These are phyloP conservation scores for Aspergillus versicolor DNA, from an alignment of 2,329 filamentous ascomycete species.

Conservation along the genomic window DNA sequence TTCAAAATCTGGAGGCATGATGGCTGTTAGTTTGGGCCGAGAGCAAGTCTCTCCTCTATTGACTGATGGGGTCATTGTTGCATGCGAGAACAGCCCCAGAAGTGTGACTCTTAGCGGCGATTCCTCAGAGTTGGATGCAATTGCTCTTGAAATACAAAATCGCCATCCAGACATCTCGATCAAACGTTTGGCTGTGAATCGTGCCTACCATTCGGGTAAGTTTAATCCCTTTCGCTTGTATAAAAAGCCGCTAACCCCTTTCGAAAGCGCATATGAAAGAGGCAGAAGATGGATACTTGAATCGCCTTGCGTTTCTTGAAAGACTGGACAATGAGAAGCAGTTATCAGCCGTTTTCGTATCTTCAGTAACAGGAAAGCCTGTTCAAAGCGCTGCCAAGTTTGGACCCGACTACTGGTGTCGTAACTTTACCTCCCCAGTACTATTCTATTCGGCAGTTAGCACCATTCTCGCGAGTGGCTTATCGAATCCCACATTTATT, in stretches of 20 bases:
- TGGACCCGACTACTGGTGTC: conserved; percentile 20
- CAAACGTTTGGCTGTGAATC: not conserved
- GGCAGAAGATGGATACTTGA: not conserved
- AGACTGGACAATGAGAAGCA: not conserved
- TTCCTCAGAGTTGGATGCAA: not conserved
- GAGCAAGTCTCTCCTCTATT: not conserved
- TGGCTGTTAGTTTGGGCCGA: not conserved
- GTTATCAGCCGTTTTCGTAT: conserved; percentile 13
- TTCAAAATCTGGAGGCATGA: not conserved
- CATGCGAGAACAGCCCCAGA: conserved; percentile 2
- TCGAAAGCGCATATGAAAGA: not conserved
- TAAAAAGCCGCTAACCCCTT: not conserved
- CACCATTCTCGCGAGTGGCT: conserved; percentile 3
- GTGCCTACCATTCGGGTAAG: conserved; percentile 5
- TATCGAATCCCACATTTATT: conserved; percentile 21
- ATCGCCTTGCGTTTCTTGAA: not conserved
- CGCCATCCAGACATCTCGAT: not conserved
- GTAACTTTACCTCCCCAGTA: conserved; percentile 22
- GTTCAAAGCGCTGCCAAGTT: not conserved
- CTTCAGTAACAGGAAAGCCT: conserved; percentile 10
- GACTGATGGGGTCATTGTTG: not conserved
- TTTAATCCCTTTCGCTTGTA: not conserved
- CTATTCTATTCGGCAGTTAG: conserved; percentile 16
- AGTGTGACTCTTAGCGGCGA: not conserved
- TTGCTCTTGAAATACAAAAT: not conserved